phyloP scores from a whole-genome alignment of 257 asterid genomes.

The Solanum ossicruentum region DNA sequence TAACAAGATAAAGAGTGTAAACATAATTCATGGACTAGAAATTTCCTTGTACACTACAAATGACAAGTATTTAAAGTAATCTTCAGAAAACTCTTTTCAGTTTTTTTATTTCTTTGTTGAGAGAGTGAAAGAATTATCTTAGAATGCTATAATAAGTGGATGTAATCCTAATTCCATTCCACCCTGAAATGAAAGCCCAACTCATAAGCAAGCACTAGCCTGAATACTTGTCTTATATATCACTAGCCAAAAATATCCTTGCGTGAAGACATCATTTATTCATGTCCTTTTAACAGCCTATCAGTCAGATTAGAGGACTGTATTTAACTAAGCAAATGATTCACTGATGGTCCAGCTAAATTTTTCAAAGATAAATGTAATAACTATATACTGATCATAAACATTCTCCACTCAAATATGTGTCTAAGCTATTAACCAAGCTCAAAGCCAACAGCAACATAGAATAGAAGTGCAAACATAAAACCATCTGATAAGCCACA shows the following conservation, averaged over 20 bases:
- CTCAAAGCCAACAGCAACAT: not conserved
- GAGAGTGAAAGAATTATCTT: not conserved
- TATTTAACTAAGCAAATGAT: not conserved
- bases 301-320: not conserved
- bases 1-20: conserved; percentile 1
- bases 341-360: not conserved
- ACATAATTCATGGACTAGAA: not conserved
- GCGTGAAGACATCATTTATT: not conserved
- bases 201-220: not conserved
- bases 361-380: not conserved
- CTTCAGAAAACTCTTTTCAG: not conserved
- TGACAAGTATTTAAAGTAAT: not conserved
- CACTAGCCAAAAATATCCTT: not conserved
- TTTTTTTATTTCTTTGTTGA: not conserved
- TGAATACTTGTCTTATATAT: not conserved
- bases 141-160: not conserved
- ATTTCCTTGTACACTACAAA: not conserved
- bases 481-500: not conserved
- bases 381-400: not conserved
- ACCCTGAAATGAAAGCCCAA: not conserved
- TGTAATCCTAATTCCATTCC: not conserved
- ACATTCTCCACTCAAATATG: not conserved
- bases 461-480: not conserved
- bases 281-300: not conserved
- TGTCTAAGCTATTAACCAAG: not conserved